Base-by-base conservation (phyloP, 1,139 yeast species). In the Blastobotrys capitulatus region DNA sequence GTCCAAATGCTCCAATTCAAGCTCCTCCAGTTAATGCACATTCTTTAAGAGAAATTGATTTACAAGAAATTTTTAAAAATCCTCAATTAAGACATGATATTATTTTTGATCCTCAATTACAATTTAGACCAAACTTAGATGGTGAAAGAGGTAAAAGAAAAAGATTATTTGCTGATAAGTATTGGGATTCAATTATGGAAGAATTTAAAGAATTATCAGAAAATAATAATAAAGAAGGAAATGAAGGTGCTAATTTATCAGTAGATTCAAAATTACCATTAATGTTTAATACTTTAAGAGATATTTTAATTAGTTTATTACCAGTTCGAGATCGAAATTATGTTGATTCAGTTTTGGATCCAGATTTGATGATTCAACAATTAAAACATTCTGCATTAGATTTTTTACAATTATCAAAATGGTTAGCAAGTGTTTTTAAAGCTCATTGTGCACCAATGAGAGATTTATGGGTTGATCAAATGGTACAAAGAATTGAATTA, bases 391-490 rank as follows among this genome's bases (percentile, higher is more conserved):
- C 83, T 43, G 76, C 82, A 25, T 78, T 85, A 61, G 87, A 85
- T 65, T 83, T 86, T 63, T 76, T 79, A 29, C 75, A 78, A 42
- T 74, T 87, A 62, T 77, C 88, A n/a, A 72, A 72, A 50, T 84
- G 92, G 86, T 73, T 86, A 36, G 79, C 86, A 12, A 70, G 75
- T 29, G 81, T 85, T 35, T 82, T 87, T 69, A 85, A 86, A 66
- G 76, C 80, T 51, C 94, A 85, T 65, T 89, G 97, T 70, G 96
- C 97, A 10, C 97, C 97, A 53, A 88, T 88, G 95, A 78, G 97
- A 60, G 96, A 88, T 67, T 73, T 79, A 44, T 84, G 95, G 88
- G 95, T 89, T 40, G 86, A 83, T 60, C 86, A 83, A 59, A 87
- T 90, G 94, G 80, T 79, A 49, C 63, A 66, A n/a, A 78, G 81